phyloP scores from a whole-genome alignment of 2,329 filamentous ascomycete genomes.

The Ustilaginoidea virens region DNA sequence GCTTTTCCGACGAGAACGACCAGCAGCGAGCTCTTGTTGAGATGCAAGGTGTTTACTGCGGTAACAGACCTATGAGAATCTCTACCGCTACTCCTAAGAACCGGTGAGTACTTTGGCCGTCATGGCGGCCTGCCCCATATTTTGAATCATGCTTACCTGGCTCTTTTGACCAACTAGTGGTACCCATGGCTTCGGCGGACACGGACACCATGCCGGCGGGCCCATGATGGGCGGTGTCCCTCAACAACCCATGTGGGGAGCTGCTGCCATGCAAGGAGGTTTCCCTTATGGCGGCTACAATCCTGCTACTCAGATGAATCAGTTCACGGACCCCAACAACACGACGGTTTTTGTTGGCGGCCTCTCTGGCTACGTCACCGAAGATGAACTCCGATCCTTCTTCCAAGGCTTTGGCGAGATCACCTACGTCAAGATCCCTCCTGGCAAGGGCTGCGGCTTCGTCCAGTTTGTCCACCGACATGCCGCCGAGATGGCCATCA shows the following conservation, averaged over 20 bases:
- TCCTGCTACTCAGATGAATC: conserved; percentile 63
- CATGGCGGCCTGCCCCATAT: too few species aligned
- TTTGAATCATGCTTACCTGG: too few species aligned
- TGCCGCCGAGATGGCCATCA: conserved; percentile 99
- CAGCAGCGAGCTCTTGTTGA: conserved; percentile 91
- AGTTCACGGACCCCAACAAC: conserved; percentile 99
- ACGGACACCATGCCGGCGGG: conserved; percentile 25
- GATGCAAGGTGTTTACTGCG: conserved; percentile 99
- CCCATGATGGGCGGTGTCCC: conserved; percentile 29
- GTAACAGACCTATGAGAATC: conserved; percentile 96
- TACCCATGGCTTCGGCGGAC: conserved; percentile 24
- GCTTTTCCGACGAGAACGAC: conserved; percentile 88
- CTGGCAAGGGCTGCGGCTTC: conserved; percentile 97
- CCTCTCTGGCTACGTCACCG: conserved; percentile 92
- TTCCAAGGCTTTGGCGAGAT: conserved; percentile 99
- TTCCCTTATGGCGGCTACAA: conserved; percentile 30
- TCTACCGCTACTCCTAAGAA: conserved; percentile 97
- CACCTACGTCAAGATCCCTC: conserved; percentile 98
- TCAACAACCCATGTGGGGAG: conserved; percentile 29
- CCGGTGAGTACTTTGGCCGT: conserved; percentile 26
- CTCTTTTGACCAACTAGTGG: conserved; percentile 15
- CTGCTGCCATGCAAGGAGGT: conserved; percentile 15
- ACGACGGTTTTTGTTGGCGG: conserved; percentile 97
- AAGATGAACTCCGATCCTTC: conserved; percentile 98
- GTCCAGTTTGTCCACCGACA: conserved; percentile 98